Evolutionary conservation across 139 green algal genomes (phyloP).

Genomic region (Deuterostichococcus epilithicus): DNA sequence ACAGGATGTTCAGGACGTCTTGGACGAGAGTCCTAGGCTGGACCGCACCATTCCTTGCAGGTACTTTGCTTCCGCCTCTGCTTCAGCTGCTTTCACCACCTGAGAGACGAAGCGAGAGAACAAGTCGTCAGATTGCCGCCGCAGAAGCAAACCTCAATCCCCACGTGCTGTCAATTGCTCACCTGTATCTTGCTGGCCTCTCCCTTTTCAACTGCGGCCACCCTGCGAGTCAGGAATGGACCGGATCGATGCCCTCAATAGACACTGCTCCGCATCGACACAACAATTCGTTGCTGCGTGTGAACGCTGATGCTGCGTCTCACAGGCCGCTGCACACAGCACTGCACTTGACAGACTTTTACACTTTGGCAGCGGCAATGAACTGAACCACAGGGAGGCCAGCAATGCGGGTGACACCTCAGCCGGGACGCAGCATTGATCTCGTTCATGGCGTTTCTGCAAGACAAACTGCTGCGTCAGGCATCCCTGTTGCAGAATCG

Average conservation of each 20-base stretch:
- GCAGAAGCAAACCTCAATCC: too few relatives aligned
- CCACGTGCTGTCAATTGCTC: conserved; percentile 57
- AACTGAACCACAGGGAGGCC: too few relatives aligned
- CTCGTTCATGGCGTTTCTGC: conserved; percentile 74
- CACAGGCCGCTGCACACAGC: too few relatives aligned
- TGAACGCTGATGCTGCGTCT: too few relatives aligned
- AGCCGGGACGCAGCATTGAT: conserved; percentile 76
- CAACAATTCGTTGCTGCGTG: background rate
- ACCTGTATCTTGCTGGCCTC: conserved; percentile 82
- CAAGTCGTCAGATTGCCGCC: too few relatives aligned
- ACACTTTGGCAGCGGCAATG: too few relatives aligned
- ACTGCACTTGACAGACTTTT: too few relatives aligned
- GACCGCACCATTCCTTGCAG: conserved; percentile 54
- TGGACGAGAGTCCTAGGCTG: too few relatives aligned
- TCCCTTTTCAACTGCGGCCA: conserved; percentile 69
- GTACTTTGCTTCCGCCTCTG: conserved; percentile 93
- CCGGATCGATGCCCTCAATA: background rate
- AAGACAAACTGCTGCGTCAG: too few relatives aligned
- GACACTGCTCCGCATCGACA: background rate
- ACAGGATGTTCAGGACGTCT: too few relatives aligned
- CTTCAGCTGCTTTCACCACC: conserved; percentile 86
- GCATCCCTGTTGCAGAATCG: too few relatives aligned
- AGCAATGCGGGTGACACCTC: conserved; percentile 18
- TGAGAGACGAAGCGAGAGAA: too few relatives aligned
- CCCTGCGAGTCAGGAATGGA: background rate